Evolutionary conservation across 305 asterid genomes (phyloP).

Genomic region (Plantago rigida): DNA sequence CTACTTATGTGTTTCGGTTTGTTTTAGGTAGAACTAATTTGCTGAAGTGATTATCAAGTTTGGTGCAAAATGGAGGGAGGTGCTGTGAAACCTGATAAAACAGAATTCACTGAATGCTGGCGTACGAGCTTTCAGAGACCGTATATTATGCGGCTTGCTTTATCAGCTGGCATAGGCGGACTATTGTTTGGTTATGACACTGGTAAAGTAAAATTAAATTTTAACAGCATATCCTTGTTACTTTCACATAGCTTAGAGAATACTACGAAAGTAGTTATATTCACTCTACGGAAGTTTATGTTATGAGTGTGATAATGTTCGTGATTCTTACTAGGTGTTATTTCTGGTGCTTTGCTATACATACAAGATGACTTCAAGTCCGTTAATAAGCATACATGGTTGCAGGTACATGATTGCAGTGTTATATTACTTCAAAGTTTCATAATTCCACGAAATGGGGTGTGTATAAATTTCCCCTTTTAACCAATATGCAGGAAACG

Average conservation of each 20-base stretch:
- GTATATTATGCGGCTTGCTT: conserved; percentile 73
- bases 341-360: conserved; percentile 84
- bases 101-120: conserved; percentile 74
- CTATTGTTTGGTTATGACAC: conserved; percentile 81
- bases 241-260: background rate
- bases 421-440: background rate
- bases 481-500: conserved; percentile 45
- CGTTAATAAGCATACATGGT: conserved; percentile 55
- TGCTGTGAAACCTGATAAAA: conserved; percentile 40
- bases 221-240: no score
- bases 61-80: conserved; percentile 40
- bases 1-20: background rate
- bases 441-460: background rate
- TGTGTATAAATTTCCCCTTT: background rate
- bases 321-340: conserved; percentile 46
- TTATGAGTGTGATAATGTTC: background rate
- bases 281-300: background rate
- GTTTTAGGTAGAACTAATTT: conserved; percentile 10
- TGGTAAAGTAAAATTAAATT: conserved; percentile 29
- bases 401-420: conserved; percentile 39
- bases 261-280: background rate
- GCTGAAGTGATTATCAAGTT: conserved; percentile 16
- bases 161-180: conserved; percentile 89
- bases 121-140: conserved; percentile 51
- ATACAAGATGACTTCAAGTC: conserved; percentile 52